Evolutionary conservation across 2,329 filamentous ascomycete genomes (phyloP).

Genomic region (Pezizomycotina sp.): DNA sequence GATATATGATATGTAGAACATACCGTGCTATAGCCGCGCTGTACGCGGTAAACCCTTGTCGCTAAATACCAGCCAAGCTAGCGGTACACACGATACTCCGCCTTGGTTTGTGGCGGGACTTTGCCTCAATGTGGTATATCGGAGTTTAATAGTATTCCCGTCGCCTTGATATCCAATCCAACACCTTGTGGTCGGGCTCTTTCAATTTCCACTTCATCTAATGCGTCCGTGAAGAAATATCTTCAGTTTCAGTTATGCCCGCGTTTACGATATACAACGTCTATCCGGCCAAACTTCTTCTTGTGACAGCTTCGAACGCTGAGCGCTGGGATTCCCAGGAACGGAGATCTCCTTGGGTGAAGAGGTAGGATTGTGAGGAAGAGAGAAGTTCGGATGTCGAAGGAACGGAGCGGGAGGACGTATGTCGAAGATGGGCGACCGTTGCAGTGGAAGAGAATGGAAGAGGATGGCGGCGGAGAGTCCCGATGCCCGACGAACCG

Average conservation of each 20-base stretch:
- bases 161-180: conserved; percentile 35
- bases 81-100: conserved; percentile 36
- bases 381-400: conserved; percentile 24
- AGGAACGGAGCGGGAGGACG: conserved; percentile 29
- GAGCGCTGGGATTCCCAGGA: conserved; percentile 33
- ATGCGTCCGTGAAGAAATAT: conserved; percentile 36
- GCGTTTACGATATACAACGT: conserved; percentile 37
- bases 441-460: conserved; percentile 30
- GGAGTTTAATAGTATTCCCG: conserved; percentile 34
- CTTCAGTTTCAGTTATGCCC: conserved; percentile 34
- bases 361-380: conserved; percentile 26
- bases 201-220: conserved; percentile 32
- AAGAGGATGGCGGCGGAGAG: no score
- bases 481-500: conserved; percentile 18
- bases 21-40: conserved; percentile 36
- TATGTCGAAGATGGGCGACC: conserved; percentile 29
- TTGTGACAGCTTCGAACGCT: conserved; percentile 32
- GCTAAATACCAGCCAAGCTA: conserved; percentile 37
- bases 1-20: conserved; percentile 6
- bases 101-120: conserved; percentile 28
- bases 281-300: conserved; percentile 33
- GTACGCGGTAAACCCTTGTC: conserved; percentile 34
- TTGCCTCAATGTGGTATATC: conserved; percentile 33
- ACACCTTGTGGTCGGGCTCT: conserved; percentile 33
- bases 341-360: conserved; percentile 33